Conservation (phyloP, 148 eudicot species). For the Rhododendron mucronatum region DNA sequence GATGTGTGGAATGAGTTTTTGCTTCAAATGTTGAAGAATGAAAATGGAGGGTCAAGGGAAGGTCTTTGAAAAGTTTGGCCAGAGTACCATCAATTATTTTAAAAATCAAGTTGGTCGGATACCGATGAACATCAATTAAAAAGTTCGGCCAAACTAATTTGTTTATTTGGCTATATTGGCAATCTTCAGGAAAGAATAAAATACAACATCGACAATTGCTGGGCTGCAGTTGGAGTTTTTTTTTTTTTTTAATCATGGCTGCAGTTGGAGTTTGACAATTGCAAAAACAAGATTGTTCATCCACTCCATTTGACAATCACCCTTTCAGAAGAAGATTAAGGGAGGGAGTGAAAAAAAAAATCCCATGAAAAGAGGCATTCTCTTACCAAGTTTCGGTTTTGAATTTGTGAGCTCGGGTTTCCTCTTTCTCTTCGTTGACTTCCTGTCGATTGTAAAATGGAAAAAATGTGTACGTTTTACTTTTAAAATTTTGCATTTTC, state of each 20-base stretch:
- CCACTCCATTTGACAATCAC: neutral
- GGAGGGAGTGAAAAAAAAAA: neutral
- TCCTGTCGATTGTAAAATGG: neutral
- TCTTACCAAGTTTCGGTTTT: neutral
- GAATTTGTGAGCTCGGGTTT: neutral
- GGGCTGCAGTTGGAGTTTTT: neutral
- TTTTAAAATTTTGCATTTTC: neutral
- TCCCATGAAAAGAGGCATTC: neutral
- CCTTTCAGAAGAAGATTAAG: neutral
- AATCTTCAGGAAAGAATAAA: neutral
- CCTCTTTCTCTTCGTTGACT: neutral
- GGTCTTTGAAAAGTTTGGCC: neutral
- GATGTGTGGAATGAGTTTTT: slow-evolving; percentile 47
- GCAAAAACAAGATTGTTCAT: neutral
- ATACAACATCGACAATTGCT: neutral
- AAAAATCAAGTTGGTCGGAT: no score
- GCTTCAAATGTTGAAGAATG: slow-evolving; percentile 48
- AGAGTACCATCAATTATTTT: no score
- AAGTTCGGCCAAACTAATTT: neutral
- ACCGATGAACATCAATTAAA: neutral
- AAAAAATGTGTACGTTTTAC: neutral
- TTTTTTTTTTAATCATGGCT: no score
- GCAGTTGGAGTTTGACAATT: neutral
- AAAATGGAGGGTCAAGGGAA: slow-evolving; percentile 16
- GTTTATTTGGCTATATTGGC: neutral